Base-by-base conservation (phyloP, 805 yeast genomes). In the Torulaspora indica region DNA sequence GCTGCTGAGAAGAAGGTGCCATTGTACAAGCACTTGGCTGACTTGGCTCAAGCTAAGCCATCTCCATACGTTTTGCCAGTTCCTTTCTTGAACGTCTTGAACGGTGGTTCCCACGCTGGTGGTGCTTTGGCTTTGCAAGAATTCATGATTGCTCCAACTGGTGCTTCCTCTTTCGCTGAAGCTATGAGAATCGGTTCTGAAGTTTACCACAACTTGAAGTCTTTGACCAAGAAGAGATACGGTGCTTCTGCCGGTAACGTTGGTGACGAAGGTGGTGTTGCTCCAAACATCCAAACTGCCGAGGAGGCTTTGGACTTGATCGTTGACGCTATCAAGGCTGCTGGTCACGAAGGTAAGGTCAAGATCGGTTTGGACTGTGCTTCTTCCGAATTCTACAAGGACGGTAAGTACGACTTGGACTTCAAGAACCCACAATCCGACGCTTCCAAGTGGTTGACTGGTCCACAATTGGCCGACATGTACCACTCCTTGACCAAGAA, bases 221-320 rank as follows among this genome's bases (percentile, higher is more conserved):
- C 90, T 56, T 76, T 85, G 65, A 84, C 98, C 72, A 86, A 87
- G 82, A 83, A 87, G 82, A 78, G 76, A 72, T 93, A 91, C 84
- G 98, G 98, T 70, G 84, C 87, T 68, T 83, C 95, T 54, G 98
- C 98, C 66, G 98, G 96, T 76, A 91, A 91, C 78, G 98, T 91
- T 70, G 98, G 98, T 82, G 98, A 91, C 75, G 98, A 91, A 81
- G 98, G 98, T 85, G 98, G 98, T 82, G 96, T 91, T 78, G 98
- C 98, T 65, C 98, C 98, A 74, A 87, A 89, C 74, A 82, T 93
- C 60, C 79, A 84, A 58, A 80, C 96, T 62, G 91, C 98, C 69
- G 86, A 81, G 73, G 98, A 91, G 81, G 98, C 98, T 63, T 78
- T 91, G 58, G 97, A 93, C 77, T 82, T 91, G 72, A 88, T 91